Evolutionary conservation across 768 basidiomycete species (phyloP).

Genomic region (Leccinum pellstonianum): DNA sequence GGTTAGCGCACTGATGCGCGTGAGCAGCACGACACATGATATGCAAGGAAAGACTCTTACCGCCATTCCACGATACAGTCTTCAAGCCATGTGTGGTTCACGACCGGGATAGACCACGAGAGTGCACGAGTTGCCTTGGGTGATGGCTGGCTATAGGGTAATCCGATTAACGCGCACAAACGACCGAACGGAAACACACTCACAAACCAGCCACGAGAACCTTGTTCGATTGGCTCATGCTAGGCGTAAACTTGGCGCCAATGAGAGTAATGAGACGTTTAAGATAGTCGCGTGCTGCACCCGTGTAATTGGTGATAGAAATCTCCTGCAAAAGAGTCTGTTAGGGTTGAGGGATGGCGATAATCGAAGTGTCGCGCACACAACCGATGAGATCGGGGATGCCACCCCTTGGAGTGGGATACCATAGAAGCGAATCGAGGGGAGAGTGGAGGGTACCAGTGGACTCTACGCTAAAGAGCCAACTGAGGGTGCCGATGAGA

Average conservation of each 20-base stretch:
- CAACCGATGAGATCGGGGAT: constrained; percentile 60
- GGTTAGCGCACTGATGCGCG: constrained; percentile 43
- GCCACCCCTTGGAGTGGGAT: constrained; percentile 65
- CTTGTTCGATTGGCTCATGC: constrained; percentile 75
- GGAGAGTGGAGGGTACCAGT: constrained; percentile 61
- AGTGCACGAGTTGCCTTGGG: constrained; percentile 71
- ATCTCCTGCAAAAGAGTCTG: constrained; percentile 51
- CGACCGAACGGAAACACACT: constrained; percentile 27
- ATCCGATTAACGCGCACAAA: neutral
- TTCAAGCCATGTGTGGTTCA: constrained; percentile 91
- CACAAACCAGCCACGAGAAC: constrained; percentile 84
- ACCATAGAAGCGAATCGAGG: constrained; percentile 77
- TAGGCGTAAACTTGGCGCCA: constrained; percentile 81
- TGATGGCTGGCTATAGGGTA: constrained; percentile 33
- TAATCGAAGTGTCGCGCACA: constrained; percentile 41
- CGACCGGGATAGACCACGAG: constrained; percentile 80
- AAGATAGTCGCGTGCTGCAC: constrained; percentile 82
- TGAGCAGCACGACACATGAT: neutral
- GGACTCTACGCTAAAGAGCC: constrained; percentile 79
- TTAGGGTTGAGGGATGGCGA: neutral
- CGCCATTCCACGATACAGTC: constrained; percentile 86
- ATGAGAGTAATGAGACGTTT: constrained; percentile 75
- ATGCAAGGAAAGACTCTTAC: neutral
- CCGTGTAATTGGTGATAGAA: constrained; percentile 87
- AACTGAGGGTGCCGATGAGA: constrained; percentile 71